Evolutionary conservation across 345 rosid genomes (phyloP), one percentile per base, ranked within the genome.

Genomic region (Bruguiera gymnorhiza): DNA sequence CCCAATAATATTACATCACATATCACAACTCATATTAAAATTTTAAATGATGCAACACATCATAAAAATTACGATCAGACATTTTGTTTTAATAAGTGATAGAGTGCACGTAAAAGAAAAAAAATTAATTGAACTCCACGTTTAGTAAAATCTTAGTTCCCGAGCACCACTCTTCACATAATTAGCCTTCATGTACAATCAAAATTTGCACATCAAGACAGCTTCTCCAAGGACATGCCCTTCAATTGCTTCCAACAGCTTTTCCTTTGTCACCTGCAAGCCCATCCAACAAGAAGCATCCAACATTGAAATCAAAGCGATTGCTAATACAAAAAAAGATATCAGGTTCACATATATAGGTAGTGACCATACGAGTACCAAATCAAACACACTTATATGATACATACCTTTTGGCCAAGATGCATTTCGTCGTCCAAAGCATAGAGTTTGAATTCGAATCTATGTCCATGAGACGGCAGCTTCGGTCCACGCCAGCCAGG

Each of bases 401-500:
- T 30, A n/a, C 37, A 8, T 72, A 87, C 93, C 89, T 84, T 93
- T 60, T 76, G 81, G 37, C 98, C 97, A 24, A 90, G 70, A 0
- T 77, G 71, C 37, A 85, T n/a, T 32, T 78, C 71, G 11, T 76
- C 82, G 23, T 85, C 92, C 78, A 93, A 73, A 58, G 97, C 97
- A 27, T 76, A 85, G 13, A 93, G 89, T 88, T 77, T 87, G 80
- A 90, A 93, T 75, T 79, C 84, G 65, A 85, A 76, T 63, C 93
- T 80, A 48, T 90, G 96, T 20, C 83, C 90, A 51, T 83, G 92
- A 39, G 66, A 53, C 11, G 90, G 90, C 60, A 89, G 26, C 78
- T 69, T 76, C 0, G 93, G 93, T 2, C 80, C 92, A 5, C 91
- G 86, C 98, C 97, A 89, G 0, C 93, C 98, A 0, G 93, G 96